Conservation (phyloP, 768 basidiomycete genomes). For the Mycena rebaudengoi region DNA sequence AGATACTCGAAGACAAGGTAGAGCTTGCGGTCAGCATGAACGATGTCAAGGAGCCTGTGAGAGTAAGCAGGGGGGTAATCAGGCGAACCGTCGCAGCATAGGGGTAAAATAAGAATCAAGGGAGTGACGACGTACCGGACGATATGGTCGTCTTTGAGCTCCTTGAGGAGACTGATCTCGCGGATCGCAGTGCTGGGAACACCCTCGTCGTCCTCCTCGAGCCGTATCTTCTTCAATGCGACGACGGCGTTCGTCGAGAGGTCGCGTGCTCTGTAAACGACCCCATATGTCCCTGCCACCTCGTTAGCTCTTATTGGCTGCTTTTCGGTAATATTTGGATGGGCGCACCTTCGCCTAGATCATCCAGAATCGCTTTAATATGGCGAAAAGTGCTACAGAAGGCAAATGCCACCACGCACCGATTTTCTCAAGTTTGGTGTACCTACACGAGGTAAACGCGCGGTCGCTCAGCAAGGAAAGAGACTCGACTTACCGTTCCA, state of each 20-base stretch:
- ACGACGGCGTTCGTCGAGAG: constrained; percentile 81
- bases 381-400: constrained; percentile 25
- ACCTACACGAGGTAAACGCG: constrained; percentile 66
- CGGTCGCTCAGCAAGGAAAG: constrained; percentile 13
- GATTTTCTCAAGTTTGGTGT: constrained; percentile 97
- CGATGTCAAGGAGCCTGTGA: constrained; percentile 89
- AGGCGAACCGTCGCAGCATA: neutral
- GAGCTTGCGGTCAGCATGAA: constrained; percentile 95
- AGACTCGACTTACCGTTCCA: constrained; percentile 16
- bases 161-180: constrained; percentile 96
- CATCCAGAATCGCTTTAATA: constrained; percentile 15
- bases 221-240: constrained; percentile 97
- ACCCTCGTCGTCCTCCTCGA: constrained; percentile 98
- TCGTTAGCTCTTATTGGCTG: too few relatives aligned
- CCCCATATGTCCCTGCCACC: constrained; percentile 98
- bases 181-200: constrained; percentile 98
- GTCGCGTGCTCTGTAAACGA: constrained; percentile 97
- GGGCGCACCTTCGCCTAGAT: constrained; percentile 51
- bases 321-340: too few relatives aligned
- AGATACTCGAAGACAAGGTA: constrained; percentile 99
- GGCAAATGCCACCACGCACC: too few relatives aligned
- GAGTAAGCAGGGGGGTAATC: neutral
- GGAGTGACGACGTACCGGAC: constrained; percentile 69
- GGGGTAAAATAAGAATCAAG: neutral
- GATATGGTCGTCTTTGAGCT: constrained; percentile 95